Evolutionary conservation across 768 basidiomycete species (phyloP).

Genomic region (Lepiota brunneoincarnata): DNA sequence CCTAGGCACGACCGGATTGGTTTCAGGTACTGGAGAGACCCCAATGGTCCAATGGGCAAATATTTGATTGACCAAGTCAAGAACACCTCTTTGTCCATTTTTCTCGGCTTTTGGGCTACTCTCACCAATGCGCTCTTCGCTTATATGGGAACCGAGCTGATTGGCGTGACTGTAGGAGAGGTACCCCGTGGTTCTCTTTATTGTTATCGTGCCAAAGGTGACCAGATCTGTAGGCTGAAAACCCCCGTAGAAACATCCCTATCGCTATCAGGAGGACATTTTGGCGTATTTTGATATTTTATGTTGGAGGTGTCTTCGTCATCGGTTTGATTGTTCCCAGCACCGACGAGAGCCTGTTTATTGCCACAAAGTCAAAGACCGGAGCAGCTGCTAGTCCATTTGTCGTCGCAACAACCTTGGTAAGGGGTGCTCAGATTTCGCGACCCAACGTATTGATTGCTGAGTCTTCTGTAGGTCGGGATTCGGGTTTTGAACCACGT

Average conservation of each 20-base stretch:
- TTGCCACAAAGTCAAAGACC: conserved; percentile 41
- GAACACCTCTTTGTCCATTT: conserved; percentile 46
- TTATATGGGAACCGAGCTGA: conserved; percentile 72
- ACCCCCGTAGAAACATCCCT: conserved; percentile 73
- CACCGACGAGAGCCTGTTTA: conserved; percentile 45
- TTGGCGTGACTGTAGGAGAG: conserved; percentile 61
- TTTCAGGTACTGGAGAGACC: conserved; percentile 46
- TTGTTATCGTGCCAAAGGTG: conserved; percentile 2
- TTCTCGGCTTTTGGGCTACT: conserved; percentile 72
- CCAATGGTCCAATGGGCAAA: conserved; percentile 55
- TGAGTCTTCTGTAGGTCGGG: conserved; percentile 34
- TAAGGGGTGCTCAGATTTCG: conserved; percentile 18
- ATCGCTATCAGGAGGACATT: conserved; percentile 67
- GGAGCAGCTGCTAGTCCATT: conserved; percentile 66
- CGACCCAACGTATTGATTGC: background rate
- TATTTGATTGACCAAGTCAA: conserved; percentile 50
- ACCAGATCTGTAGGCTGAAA: conserved; percentile 46
- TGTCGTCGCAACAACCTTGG: conserved; percentile 47
- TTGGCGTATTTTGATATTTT: conserved; percentile 56
- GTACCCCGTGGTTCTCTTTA: conserved; percentile 14
- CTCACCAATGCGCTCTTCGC: conserved; percentile 73
- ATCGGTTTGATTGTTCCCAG: conserved; percentile 71
- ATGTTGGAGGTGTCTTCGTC: conserved; percentile 68
- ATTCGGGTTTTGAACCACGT: conserved; percentile 61
- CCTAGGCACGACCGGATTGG: conserved; percentile 45